A percentile compares a stretch with the other conserved stretches of the same genome.
These are phyloP conservation scores for Eremochloa ophiuroides DNA, from an alignment of 176 grass and related monocot species.

Conservation along the genomic window DNA sequence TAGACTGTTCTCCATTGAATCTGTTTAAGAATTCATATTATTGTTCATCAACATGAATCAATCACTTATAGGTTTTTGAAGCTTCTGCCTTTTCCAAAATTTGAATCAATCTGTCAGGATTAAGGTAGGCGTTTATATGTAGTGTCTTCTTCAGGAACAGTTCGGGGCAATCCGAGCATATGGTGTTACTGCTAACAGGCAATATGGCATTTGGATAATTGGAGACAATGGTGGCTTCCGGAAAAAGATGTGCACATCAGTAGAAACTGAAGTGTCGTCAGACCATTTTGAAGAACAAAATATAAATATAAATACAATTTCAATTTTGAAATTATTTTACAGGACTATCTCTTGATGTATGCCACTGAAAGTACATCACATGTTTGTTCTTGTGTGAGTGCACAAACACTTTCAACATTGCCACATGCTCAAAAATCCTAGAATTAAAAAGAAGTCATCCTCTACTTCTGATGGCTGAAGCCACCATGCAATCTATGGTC, in stretches of 20 bases:
- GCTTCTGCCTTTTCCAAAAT: too few species aligned
- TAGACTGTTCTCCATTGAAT: background rate
- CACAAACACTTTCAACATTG: slow-evolving; percentile 2
- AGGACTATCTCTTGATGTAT: background rate
- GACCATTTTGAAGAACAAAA: background rate
- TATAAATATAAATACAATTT: background rate
- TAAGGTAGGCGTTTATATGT: background rate
- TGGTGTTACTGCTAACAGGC: background rate
- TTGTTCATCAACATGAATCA: background rate
- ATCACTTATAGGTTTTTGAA: background rate
- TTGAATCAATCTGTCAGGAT: background rate
- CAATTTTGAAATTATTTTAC: background rate
- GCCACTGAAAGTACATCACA: background rate
- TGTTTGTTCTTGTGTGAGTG: background rate
- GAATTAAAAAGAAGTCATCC: background rate
- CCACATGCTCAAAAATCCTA: background rate
- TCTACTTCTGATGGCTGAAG: background rate
- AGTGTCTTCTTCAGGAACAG: background rate
- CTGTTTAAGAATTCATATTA: background rate
- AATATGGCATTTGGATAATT: background rate
- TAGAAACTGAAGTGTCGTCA: too few species aligned
- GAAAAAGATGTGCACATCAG: too few species aligned
- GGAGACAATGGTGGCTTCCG: background rate
- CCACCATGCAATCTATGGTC: background rate
- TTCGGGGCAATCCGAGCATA: background rate